Evolutionary conservation across 352 stramenopile genomes (phyloP).

Genomic region (Elongisporangium undulatum): DNA sequence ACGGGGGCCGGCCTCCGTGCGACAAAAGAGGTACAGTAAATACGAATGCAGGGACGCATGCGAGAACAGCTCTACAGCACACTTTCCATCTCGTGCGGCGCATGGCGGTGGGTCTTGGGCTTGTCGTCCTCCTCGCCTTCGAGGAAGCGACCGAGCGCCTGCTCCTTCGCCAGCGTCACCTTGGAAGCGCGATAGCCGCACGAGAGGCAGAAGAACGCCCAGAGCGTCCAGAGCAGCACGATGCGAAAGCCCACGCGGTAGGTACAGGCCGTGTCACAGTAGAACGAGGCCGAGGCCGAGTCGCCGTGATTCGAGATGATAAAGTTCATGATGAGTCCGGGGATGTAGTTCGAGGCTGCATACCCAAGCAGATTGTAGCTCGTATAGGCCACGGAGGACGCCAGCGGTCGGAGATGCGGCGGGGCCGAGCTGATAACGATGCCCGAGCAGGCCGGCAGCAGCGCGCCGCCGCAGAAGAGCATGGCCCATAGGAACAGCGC

Average conservation of each 20-base stretch:
- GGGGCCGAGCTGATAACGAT: conserved; percentile 79
- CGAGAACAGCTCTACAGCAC: neutral
- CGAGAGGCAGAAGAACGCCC: conserved; percentile 67
- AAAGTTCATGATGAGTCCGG: conserved; percentile 79
- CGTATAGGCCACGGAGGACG: conserved; percentile 74
- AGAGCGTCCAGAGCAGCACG: conserved; percentile 68
- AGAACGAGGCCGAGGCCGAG: conserved; percentile 12
- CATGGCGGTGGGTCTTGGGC: neutral
- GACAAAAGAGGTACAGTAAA: neutral
- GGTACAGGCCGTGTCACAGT: conserved; percentile 68
- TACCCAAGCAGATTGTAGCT: conserved; percentile 88
- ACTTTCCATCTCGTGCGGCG: neutral
- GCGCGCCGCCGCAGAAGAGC: conserved; percentile 74
- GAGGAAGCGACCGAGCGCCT: neutral
- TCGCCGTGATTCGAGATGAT: conserved; percentile 49
- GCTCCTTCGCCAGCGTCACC: neutral
- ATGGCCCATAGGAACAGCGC: conserved; percentile 77
- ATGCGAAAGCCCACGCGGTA: conserved; percentile 83
- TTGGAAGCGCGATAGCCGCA: conserved; percentile 23
- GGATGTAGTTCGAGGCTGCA: conserved; percentile 80
- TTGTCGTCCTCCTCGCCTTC: neutral
- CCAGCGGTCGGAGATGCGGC: conserved; percentile 52
- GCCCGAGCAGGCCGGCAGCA: conserved; percentile 76
- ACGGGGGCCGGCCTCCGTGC: neutral
- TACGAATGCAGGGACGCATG: neutral